phyloP scores from a whole-genome alignment of 345 rosid species.

The Lepidium sativum region DNA sequence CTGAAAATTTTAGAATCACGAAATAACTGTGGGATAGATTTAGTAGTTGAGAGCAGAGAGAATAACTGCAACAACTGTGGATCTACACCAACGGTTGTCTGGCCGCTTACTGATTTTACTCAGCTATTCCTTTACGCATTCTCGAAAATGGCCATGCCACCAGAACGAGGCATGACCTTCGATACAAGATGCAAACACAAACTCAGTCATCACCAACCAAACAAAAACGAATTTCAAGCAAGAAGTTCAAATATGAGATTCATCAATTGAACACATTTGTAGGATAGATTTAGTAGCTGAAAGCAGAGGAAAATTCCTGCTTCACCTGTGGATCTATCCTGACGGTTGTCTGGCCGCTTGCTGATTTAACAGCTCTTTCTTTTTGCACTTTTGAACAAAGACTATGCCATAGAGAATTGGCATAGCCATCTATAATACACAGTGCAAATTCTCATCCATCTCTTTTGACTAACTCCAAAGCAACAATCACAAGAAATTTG shows the following conservation, averaged over 20 bases:
- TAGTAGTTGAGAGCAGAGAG: constrained; percentile 11
- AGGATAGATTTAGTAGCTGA: constrained; percentile 25
- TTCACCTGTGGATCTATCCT: constrained; percentile 25
- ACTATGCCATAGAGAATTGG: background rate
- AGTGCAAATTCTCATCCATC: background rate
- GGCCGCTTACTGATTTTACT: constrained; percentile 19
- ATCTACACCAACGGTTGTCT: constrained; percentile 29
- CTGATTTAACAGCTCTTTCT: constrained; percentile 17
- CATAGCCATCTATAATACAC: background rate
- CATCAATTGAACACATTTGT: background rate
- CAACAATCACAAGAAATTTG: background rate
- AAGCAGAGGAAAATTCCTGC: background rate
- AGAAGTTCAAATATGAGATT: background rate
- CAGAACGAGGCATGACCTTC: constrained; percentile 1
- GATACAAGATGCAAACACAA: constrained; percentile 4
- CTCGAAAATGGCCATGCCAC: constrained; percentile 8
- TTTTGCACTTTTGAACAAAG: constrained; percentile 11
- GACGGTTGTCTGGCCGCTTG: constrained; percentile 30
- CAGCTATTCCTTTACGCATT: constrained; percentile 8
- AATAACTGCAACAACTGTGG: constrained; percentile 15
- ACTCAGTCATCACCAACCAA: background rate
- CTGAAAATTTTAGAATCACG: background rate
- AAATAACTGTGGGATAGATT: constrained; percentile 14
- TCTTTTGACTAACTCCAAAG: background rate
- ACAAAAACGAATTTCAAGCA: too few relatives aligned